A percentile compares a stretch with the other conserved stretches of the same genome.
Conservation (phyloP, 495 filamentous ascomycete species). For the Entonaema liquescens region DNA sequence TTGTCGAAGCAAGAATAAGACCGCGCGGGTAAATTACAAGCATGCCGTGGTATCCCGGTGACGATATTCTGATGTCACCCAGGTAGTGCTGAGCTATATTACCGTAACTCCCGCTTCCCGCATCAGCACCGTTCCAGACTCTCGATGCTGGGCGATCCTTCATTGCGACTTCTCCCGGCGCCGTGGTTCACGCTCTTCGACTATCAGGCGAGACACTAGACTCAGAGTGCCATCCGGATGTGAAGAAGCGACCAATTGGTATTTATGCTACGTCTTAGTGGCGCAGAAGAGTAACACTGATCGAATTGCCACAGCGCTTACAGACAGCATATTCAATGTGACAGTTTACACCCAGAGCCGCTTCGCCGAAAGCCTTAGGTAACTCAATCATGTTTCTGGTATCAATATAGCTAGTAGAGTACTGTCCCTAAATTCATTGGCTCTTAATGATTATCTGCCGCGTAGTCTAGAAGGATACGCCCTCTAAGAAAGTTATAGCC, state of each 20-base stretch:
- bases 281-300: constrained; percentile 16
- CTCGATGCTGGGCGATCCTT: constrained; percentile 5
- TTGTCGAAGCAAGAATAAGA: constrained; percentile 1
- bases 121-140: constrained; percentile 13
- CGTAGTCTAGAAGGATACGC: background rate
- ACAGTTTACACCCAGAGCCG: background rate
- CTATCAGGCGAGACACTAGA: constrained; percentile 27
- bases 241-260: constrained; percentile 22
- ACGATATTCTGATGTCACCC: constrained; percentile 24
- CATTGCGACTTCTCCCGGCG: constrained; percentile 21
- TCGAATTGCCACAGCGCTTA: constrained; percentile 24
- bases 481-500: background rate
- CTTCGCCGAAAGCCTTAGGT: background rate
- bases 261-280: constrained; percentile 8
- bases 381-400: background rate
- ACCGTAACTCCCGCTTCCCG: constrained; percentile 12
- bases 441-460: background rate
- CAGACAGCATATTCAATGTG: constrained; percentile 4
- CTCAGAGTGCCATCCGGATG: constrained; percentile 27
- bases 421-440: background rate
- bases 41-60: constrained; percentile 30
- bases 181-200: constrained; percentile 20
- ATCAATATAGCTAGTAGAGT: background rate
- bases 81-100: constrained; percentile 19
- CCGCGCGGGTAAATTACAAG: constrained; percentile 36